Evolutionary conservation across 441 rosid genomes (phyloP).

Genomic region (Populus hybrid): DNA sequence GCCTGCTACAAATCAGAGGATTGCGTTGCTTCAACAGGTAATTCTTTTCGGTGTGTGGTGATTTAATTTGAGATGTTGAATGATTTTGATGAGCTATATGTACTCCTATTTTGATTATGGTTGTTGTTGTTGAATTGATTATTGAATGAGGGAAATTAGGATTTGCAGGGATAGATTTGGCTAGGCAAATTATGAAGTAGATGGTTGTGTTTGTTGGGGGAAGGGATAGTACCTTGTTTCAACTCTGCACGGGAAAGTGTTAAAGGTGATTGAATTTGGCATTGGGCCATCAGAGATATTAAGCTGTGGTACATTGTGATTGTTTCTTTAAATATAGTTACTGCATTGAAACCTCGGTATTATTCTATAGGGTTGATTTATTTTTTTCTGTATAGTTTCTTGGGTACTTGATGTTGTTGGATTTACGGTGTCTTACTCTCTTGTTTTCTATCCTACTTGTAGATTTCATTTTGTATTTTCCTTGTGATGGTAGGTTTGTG

Average conservation of each 20-base stretch:
- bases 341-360: not conserved
- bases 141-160: not conserved
- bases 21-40: conserved; percentile 95
- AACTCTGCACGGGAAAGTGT: not conserved
- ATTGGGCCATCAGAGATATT: not conserved
- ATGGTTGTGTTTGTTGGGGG: not conserved
- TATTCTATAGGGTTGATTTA: not conserved
- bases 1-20: conserved; percentile 94
- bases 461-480: not conserved
- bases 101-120: no score
- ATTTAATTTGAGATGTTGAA: not conserved
- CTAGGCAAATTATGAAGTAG: not conserved
- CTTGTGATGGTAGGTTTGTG: not conserved
- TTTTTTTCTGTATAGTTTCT: not conserved
- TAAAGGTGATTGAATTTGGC: not conserved
- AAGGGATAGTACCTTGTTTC: not conserved
- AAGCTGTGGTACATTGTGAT: not conserved
- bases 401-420: not conserved
- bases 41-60: not conserved
- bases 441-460: not conserved
- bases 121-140: not conserved
- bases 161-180: not conserved
- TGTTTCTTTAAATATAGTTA: not conserved
- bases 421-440: not conserved
- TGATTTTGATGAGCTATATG: not conserved